Base-by-base conservation (phyloP, 2,329 filamentous ascomycete genomes). In the Gnomoniopsis smithogilvyi region DNA sequence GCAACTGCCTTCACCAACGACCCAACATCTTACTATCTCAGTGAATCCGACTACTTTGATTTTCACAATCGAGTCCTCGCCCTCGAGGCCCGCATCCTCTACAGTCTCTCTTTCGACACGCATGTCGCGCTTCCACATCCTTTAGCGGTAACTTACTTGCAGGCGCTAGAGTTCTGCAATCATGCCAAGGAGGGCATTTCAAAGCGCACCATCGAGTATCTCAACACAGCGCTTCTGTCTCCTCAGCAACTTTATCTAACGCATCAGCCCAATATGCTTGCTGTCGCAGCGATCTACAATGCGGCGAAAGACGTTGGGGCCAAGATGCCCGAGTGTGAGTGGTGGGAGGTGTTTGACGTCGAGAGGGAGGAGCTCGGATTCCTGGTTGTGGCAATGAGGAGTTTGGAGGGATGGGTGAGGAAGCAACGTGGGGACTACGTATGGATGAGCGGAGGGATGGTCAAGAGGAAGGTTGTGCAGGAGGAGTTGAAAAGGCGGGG, bases 331-430 rank as follows among this genome's bases (percentile, higher is more conserved):
- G 89, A 90, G 63, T 85, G 84, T 51, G 88, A 91, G 63, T 99
- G 95, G 95, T 99, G 95, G 95, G 93, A 97, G 73, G 91, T 98
- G 0, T 98, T 98, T 72, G 95, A 99, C 73, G 91, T 95, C 8
- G 93, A 97, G 67, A 82, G 95, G 53, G 95, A 99, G 77, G 92
- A 96, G 71, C 79, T 99, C 38, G 95, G 95, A 0, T 98, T 98
- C 66, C 74, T 98, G 59, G 92, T 96, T 3, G 91, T 97, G 12
- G 92, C 83, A 0, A 84, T 97, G 82, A 79, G 86, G 62, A 97
- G 93, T 67, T 77, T 96, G 56, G 87, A 89, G 63, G 86, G 84
- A 0, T 92, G 89, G 74, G 85, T 86, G 56, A 75, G 74, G 61
- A 79, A 79, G 46, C 86, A 90, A 67, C 80, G 74, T 66, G 78